phyloP scores from a whole-genome alignment of 352 stramenopile genomes.

The Phytophthora ohioensis region DNA sequence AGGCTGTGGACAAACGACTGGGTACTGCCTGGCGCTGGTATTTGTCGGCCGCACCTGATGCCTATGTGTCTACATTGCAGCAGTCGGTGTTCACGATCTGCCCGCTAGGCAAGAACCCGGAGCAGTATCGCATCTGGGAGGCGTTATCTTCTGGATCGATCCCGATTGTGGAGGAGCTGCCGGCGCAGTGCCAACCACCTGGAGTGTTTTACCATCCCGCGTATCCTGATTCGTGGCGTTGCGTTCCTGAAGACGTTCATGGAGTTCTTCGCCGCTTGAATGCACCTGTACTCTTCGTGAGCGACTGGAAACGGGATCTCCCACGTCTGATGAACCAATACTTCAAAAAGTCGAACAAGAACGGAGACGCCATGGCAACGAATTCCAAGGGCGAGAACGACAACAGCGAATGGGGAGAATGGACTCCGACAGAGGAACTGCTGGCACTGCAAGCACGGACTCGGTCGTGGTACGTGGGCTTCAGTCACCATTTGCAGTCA shows the following conservation, averaged over 20 bases:
- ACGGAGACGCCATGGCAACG: slow-evolving; percentile 3
- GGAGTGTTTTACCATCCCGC: slow-evolving; percentile 67
- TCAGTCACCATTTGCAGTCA: slow-evolving; percentile 59
- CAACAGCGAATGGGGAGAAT: slow-evolving; percentile 26
- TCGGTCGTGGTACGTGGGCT: slow-evolving; percentile 48
- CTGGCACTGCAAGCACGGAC: slow-evolving; percentile 42
- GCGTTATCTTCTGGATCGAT: slow-evolving; percentile 70
- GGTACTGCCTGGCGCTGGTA: slow-evolving; percentile 59
- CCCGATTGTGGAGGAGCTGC: slow-evolving; percentile 69
- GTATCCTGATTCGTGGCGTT: slow-evolving; percentile 68
- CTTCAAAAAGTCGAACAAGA: slow-evolving; percentile 21
- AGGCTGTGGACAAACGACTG: slow-evolving; percentile 54
- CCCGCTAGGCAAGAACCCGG: slow-evolving; percentile 69
- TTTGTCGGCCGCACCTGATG: slow-evolving; percentile 54
- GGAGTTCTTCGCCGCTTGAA: slow-evolving; percentile 55
- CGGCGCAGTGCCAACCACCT: slow-evolving; percentile 39
- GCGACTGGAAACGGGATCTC: slow-evolving; percentile 65
- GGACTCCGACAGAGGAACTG: slow-evolving; percentile 46
- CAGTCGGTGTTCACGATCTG: slow-evolving; percentile 71
- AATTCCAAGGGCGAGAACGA: slow-evolving; percentile 9
- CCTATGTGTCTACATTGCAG: slow-evolving; percentile 65
- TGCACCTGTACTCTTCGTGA: slow-evolving; percentile 68
- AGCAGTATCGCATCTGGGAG: slow-evolving; percentile 79
- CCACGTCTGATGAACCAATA: slow-evolving; percentile 51
- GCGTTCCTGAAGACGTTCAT: slow-evolving; percentile 62